These are phyloP conservation scores for Kodamaea anthophila DNA, from an alignment of 1,139 yeast species.

Conservation along the genomic window DNA sequence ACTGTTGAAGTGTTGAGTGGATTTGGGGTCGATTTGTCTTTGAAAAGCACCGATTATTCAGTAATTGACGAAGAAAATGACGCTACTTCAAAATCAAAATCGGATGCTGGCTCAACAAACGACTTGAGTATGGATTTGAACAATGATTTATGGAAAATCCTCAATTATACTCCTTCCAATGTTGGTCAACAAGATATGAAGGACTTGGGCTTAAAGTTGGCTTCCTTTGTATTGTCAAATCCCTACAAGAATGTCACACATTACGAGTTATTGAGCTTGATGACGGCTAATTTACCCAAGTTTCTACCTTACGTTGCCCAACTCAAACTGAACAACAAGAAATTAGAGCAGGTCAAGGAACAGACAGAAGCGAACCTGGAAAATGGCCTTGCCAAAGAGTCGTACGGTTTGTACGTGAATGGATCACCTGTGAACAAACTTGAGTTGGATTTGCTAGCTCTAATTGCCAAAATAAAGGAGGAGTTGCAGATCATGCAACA, in stretches of 20 bases:
- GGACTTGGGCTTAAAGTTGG: constrained; percentile 40
- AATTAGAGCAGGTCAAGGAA: constrained; percentile 13
- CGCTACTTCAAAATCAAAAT: constrained; percentile 1
- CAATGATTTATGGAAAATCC: constrained; percentile 11
- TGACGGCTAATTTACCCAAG: constrained; percentile 49
- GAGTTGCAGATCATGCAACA: constrained; percentile 31
- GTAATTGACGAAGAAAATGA: constrained; percentile 54
- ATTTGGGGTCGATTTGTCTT: constrained; percentile 58
- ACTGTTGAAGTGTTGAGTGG: constrained; percentile 45
- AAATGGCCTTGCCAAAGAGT: constrained; percentile 29
- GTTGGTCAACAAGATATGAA: constrained; percentile 21
- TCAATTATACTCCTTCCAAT: constrained; percentile 6
- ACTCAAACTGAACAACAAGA: constrained; percentile 7
- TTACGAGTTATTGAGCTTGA: constrained; percentile 26
- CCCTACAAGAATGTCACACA: constrained; percentile 19
- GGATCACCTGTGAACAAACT: constrained; percentile 48
- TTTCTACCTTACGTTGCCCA: constrained; percentile 27
- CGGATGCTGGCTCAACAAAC: not conserved
- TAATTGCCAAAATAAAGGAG: constrained; percentile 27
- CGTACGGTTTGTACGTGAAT: constrained; percentile 54
- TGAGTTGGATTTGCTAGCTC: constrained; percentile 39
- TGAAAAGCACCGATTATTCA: constrained; percentile 59
- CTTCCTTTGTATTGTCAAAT: constrained; percentile 35
- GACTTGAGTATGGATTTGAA: constrained; percentile 2
- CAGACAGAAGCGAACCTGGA: constrained; percentile 24